phyloP scores from a whole-genome alignment of 2,329 filamentous ascomycete species.

The Colletotrichum nymphaeae region DNA sequence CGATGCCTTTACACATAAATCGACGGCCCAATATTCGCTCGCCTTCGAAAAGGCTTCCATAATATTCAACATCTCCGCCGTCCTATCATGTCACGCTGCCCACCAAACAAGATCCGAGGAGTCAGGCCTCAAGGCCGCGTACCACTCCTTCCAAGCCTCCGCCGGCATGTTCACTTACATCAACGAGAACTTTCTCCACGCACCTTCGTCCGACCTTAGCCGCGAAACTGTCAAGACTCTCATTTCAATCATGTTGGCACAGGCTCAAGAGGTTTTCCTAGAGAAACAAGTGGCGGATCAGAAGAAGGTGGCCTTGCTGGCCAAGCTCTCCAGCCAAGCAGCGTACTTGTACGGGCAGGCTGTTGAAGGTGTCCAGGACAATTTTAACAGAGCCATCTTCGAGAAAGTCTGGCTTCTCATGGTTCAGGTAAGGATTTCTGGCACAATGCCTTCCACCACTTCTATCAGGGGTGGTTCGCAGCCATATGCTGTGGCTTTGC shows the following conservation, averaged over 20 bases:
- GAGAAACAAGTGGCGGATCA: conserved; percentile 94
- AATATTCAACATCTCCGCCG: conserved; percentile 99
- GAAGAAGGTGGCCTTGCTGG: conserved; percentile 91
- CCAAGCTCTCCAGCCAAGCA: conserved; percentile 92
- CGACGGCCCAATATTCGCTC: conserved; percentile 95
- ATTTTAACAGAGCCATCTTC: conserved; percentile 90
- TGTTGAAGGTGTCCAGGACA: conserved; percentile 90
- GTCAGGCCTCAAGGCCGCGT: conserved; percentile 92
- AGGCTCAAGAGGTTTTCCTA: conserved; percentile 96
- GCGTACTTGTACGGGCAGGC: conserved; percentile 89
- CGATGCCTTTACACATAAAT: conserved; percentile 98
- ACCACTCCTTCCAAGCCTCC: conserved; percentile 97
- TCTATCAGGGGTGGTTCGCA: not conserved
- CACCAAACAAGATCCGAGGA: conserved; percentile 94
- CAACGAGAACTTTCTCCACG: conserved; percentile 99
- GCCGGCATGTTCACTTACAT: conserved; percentile 99
- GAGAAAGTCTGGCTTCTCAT: conserved; percentile 93
- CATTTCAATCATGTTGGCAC: conserved; percentile 92
- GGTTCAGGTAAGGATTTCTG: conserved; percentile 72
- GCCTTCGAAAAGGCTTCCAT: conserved; percentile 99
- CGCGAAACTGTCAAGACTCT: conserved; percentile 95
- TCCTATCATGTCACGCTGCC: conserved; percentile 94
- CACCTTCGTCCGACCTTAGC: conserved; percentile 94
- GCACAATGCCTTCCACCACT: not conserved
- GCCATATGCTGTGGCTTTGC: not conserved